phyloP scores from a whole-genome alignment of 441 rosid species.

The Arabidopsis lyrata region DNA sequence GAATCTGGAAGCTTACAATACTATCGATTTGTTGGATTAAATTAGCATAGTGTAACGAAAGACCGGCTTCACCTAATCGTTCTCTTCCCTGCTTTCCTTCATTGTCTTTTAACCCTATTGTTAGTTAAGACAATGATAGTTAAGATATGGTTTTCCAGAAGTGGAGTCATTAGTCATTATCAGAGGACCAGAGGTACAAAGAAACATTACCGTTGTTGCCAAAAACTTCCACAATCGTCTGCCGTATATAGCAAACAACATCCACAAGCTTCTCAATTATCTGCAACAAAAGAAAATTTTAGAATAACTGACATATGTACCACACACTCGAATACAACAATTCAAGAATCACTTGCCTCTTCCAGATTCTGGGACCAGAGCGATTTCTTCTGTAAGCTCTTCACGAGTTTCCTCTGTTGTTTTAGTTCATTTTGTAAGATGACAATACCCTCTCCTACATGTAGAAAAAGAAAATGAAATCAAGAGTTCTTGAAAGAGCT shows the following conservation, averaged over 20 bases:
- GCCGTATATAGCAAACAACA: slow-evolving; percentile 73
- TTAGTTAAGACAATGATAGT: slow-evolving; percentile 43
- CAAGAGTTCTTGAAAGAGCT: neutral
- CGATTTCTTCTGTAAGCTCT: slow-evolving; percentile 71
- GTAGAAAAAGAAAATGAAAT: slow-evolving; percentile 30
- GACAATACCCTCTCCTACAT: slow-evolving; percentile 72
- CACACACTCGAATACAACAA: neutral
- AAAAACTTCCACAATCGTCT: slow-evolving; percentile 79
- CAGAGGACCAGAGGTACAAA: slow-evolving; percentile 17
- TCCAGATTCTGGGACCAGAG: slow-evolving; percentile 77
- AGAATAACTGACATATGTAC: slow-evolving; percentile 1
- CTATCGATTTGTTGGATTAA: slow-evolving; percentile 85
- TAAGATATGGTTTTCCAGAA: neutral
- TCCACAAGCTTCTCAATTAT: slow-evolving; percentile 86
- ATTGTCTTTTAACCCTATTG: slow-evolving; percentile 43
- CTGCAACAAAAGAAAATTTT: slow-evolving; percentile 53
- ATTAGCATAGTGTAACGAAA: slow-evolving; percentile 94
- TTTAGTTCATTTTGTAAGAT: slow-evolving; percentile 71
- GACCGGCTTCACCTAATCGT: slow-evolving; percentile 84
- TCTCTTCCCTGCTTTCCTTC: slow-evolving; percentile 46
- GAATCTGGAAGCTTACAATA: slow-evolving; percentile 61
- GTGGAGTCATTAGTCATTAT: neutral
- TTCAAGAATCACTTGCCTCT: slow-evolving; percentile 58
- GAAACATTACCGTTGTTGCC: slow-evolving; percentile 55
- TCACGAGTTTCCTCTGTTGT: slow-evolving; percentile 76